A percentile compares a stretch with the other conserved stretches of the same genome.
Conservation (phyloP, 345 rosid species). For the Anastatica hierochuntica region DNA sequence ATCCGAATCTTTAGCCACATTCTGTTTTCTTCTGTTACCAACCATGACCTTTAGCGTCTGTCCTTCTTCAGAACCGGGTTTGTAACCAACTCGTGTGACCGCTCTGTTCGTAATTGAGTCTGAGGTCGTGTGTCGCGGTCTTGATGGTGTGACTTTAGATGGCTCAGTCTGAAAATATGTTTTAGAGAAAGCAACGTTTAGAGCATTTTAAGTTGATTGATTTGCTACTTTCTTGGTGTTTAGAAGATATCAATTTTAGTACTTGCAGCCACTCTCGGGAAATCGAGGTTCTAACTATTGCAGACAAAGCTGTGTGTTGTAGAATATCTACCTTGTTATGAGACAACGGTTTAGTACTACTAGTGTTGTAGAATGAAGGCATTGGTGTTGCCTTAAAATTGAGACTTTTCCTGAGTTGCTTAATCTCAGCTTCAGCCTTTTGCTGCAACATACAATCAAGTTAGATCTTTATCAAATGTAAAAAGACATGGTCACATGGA, state of each 20-base stretch:
- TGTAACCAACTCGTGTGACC: background rate
- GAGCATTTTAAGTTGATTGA: background rate
- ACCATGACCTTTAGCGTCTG: slow-evolving; percentile 4
- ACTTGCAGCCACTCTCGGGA: background rate
- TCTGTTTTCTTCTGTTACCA: background rate
- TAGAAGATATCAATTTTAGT: background rate
- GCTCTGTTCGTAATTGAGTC: background rate
- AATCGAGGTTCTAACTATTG: background rate
- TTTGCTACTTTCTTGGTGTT: background rate
- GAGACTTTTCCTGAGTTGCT: slow-evolving; percentile 57
- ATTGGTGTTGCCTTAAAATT: slow-evolving; percentile 82
- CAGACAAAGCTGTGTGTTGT: background rate
- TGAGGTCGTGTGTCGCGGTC: slow-evolving; percentile 4
- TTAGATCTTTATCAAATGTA: background rate
- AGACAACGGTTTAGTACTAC: slow-evolving; percentile 19
- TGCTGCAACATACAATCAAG: slow-evolving; percentile 32
- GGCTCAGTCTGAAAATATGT: slow-evolving; percentile 11
- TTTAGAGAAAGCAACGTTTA: slow-evolving; percentile 1
- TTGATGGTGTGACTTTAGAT: slow-evolving; percentile 6
- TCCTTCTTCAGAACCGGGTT: slow-evolving; percentile 6
- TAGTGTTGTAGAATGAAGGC: slow-evolving; percentile 72
- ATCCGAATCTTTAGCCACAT: slow-evolving; percentile 1
- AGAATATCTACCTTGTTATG: slow-evolving; percentile 38
- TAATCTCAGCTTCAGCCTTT: slow-evolving; percentile 53
- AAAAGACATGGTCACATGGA: background rate